These are phyloP conservation scores for Sporothrix euskadiensis DNA, from an alignment of 2,329 filamentous ascomycete species.

Conservation along the genomic window DNA sequence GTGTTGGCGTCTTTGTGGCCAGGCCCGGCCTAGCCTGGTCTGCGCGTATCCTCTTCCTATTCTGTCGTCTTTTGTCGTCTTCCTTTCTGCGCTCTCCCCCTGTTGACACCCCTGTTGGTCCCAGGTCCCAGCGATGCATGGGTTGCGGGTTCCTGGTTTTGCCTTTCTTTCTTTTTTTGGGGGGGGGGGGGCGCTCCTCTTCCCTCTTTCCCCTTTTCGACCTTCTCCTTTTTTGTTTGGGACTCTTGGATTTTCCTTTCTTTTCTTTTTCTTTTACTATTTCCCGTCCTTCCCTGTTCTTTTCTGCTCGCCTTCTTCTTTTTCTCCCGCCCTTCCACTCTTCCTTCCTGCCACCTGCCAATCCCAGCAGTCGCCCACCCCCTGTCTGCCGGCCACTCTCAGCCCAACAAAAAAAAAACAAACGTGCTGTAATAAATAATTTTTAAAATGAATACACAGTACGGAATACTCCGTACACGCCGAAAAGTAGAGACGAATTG, in stretches of 20 bases:
- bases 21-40: neutral
- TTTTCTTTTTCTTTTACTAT: slow-evolving; percentile 1
- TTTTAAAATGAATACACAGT: neutral
- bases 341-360: neutral
- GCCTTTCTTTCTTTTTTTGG: slow-evolving; percentile 2
- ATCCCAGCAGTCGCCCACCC: neutral
- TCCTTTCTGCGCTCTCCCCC: neutral
- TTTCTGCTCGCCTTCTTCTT: slow-evolving; percentile 18
- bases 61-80: neutral
- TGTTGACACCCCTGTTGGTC: neutral
- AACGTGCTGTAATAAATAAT: neutral
- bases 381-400: neutral
- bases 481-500: neutral
- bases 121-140: slow-evolving; percentile 27
- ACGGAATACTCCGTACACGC: neutral
- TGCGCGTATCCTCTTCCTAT: neutral
- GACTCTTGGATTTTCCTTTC: neutral
- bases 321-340: slow-evolving; percentile 18
- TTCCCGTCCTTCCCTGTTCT: neutral
- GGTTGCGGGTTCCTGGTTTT: slow-evolving; percentile 31
- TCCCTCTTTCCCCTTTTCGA: slow-evolving; percentile 8
- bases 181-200: slow-evolving; percentile 5
- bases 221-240: neutral
- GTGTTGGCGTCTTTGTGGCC: slow-evolving; percentile 19
- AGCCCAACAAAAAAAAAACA: slow-evolving; percentile 14